Conservation (phyloP, 495 filamentous ascomycete genomes). For the Mycothermus thermophilus region DNA sequence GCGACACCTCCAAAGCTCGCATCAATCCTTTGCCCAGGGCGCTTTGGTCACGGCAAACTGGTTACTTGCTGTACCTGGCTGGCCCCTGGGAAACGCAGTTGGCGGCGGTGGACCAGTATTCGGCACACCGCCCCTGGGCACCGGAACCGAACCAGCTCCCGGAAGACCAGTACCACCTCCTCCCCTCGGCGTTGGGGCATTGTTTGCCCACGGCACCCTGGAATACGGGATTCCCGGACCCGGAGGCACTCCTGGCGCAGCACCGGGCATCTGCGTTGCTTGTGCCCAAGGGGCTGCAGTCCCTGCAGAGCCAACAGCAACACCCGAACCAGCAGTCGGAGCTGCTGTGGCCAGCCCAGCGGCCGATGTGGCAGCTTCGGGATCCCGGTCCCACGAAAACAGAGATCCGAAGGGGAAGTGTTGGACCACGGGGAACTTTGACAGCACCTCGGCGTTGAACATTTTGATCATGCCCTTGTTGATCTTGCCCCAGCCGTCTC, state of each 20-base stretch:
- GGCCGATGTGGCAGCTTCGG: constrained; percentile 37
- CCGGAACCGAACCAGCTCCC: neutral
- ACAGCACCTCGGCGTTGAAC: constrained; percentile 87
- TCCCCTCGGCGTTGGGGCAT: too few relatives aligned
- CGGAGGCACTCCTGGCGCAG: constrained; percentile 1
- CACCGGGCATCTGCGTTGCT: constrained; percentile 19
- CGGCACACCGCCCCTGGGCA: constrained; percentile 12
- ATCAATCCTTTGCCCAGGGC: constrained; percentile 13
- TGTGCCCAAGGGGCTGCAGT: constrained; percentile 31
- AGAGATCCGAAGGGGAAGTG: constrained; percentile 88
- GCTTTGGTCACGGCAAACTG: constrained; percentile 24
- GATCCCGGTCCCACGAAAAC: constrained; percentile 69
- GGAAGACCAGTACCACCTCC: neutral
- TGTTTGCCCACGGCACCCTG: constrained; percentile 13
- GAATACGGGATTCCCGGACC: constrained; percentile 23
- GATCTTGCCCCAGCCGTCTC: constrained; percentile 91
- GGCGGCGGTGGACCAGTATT: constrained; percentile 12
- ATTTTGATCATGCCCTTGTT: constrained; percentile 99
- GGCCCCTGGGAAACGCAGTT: constrained; percentile 12
- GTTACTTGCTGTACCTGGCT: constrained; percentile 15
- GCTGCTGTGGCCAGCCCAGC: constrained; percentile 33
- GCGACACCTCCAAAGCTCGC: neutral
- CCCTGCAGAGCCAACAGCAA: constrained; percentile 7
- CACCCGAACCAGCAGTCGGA: constrained; percentile 4
- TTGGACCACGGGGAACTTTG: constrained; percentile 92